phyloP scores from a whole-genome alignment of 495 filamentous ascomycete species.

The Chaetomium tenue region DNA sequence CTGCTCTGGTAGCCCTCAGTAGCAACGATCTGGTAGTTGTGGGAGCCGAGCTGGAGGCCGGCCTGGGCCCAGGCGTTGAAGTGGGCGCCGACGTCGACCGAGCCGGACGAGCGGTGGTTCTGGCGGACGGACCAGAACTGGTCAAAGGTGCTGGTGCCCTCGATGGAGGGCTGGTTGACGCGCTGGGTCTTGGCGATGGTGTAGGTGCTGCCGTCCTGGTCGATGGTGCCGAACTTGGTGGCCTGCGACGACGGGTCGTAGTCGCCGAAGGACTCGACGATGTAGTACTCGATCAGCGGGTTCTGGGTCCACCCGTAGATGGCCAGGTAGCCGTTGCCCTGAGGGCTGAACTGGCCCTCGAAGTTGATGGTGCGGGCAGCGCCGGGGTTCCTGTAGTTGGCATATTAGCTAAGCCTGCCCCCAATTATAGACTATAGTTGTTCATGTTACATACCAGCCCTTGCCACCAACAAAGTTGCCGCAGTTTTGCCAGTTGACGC shows the following conservation, averaged over 20 bases:
- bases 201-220: constrained; percentile 61
- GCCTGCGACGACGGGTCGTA: constrained; percentile 55
- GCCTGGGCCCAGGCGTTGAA: constrained; percentile 56
- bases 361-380: constrained; percentile 49
- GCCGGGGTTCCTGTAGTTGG: constrained; percentile 45
- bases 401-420: constrained; percentile 42
- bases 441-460: constrained; percentile 47
- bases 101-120: constrained; percentile 46
- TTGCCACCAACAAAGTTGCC: constrained; percentile 63
- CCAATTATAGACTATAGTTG: background rate
- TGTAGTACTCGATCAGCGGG: constrained; percentile 62
- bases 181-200: constrained; percentile 60
- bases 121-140: constrained; percentile 58
- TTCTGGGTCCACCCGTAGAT: constrained; percentile 60
- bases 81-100: constrained; percentile 51
- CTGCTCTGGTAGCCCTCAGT: constrained; percentile 59
- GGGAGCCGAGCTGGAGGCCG: constrained; percentile 52
- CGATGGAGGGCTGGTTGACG: constrained; percentile 59
- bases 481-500: constrained; percentile 51
- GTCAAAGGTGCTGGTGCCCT: constrained; percentile 54
- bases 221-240: constrained; percentile 53
- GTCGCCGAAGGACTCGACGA: constrained; percentile 54
- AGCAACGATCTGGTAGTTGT: constrained; percentile 60
- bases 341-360: constrained; percentile 50
- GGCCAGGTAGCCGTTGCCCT: constrained; percentile 55